Base-by-base conservation (phyloP, 2,329 filamentous ascomycete species). In the Nannizziopsis barbatae region DNA sequence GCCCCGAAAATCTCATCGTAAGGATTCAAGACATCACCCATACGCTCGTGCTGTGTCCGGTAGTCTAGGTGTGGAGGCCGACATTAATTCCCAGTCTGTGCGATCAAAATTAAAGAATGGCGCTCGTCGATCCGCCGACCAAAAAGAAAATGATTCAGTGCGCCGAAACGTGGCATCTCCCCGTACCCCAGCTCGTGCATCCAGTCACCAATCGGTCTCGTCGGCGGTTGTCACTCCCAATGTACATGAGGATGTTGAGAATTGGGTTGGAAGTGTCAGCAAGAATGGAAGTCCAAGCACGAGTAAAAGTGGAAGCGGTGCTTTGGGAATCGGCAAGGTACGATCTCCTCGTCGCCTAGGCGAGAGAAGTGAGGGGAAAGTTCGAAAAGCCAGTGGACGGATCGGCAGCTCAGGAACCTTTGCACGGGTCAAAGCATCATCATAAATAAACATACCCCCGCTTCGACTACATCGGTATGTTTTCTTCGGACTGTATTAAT, bases 1-100 rank as follows among this genome's bases (percentile, higher is more conserved):
- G 65, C 92, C 92, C 22, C 81, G 92, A 53, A 96, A 98, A 74
- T 84, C 84, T 12, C 83, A 81, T 55, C 81, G 86, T 49, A 76
- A 80, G 51, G 86, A 89, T 58, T 77, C 75, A 36, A 79, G 83
- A 20, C 83, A 86, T 57, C 79, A 89, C 63, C 80, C 83, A 9
- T 85, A 89, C 65, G 69, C 79, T 45, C 75, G 81, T 49, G 75
- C 74, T 18, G 65, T 73, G 5, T 75, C 73, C 5, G 67, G 64
- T 5, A 58, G 55, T 63, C 56, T 76, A 27, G 56, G 61, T 14
- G 51, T 63, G 17, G 65, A 68, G 4, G 61, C 60, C 18, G 65
- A 64, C 1, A 50, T 50, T 12, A 55, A 56, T 17, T 58, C 40
- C 17, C 47, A 49, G 41, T 50, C 51, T 10, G 50, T 38, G 37